A percentile compares a stretch with the other conserved stretches of the same genome.
Evolutionary conservation across 805 yeast species (phyloP).

Genomic region (Candida dajiaensis): DNA sequence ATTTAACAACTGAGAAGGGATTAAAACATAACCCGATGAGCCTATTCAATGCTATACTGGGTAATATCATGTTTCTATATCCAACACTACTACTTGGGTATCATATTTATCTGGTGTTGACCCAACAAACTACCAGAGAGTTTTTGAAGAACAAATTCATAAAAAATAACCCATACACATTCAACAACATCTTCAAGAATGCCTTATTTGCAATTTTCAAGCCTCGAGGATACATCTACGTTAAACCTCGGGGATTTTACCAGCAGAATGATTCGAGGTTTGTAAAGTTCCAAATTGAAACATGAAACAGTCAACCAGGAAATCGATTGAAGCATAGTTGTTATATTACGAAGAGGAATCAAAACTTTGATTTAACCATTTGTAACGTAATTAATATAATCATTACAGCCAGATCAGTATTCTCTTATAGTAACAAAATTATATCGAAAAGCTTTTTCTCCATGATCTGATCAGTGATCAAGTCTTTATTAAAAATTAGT

Average conservation of each 20-base stretch:
- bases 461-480: too few relatives aligned
- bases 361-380: too few relatives aligned
- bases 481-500: too few relatives aligned
- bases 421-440: too few relatives aligned
- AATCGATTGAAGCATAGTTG: not conserved
- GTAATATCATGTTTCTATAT: slow-evolving; percentile 41
- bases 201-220: slow-evolving; percentile 27
- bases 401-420: too few relatives aligned
- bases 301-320: not conserved
- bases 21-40: slow-evolving; percentile 31
- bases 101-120: slow-evolving; percentile 49
- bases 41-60: slow-evolving; percentile 48
- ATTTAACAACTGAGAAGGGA: slow-evolving; percentile 17
- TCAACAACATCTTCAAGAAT: slow-evolving; percentile 27
- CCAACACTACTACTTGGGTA: slow-evolving; percentile 47
- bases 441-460: too few relatives aligned
- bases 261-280: slow-evolving; percentile 35
- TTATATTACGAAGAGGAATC: too few relatives aligned
- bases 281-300: slow-evolving; percentile 8
- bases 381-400: too few relatives aligned
- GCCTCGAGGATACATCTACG: slow-evolving; percentile 33
- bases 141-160: slow-evolving; percentile 44
- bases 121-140: slow-evolving; percentile 70
- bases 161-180: slow-evolving; percentile 33
- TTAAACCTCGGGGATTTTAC: slow-evolving; percentile 28